Base-by-base conservation (phyloP, 129 eudicot species). In the Arctium lappa region DNA sequence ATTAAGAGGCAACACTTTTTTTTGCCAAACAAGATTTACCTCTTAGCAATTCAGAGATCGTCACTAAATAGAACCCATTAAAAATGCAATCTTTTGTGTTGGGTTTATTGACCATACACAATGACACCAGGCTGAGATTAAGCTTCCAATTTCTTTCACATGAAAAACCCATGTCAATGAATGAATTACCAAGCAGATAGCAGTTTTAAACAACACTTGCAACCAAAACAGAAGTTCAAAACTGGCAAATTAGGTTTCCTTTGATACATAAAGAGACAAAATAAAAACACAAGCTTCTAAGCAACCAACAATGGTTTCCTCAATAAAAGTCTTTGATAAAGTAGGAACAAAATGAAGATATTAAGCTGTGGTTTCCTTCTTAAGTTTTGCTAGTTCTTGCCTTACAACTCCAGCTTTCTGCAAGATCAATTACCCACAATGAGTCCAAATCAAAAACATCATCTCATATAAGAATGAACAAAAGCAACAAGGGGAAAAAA, bases 351-450 rank as follows among this genome's bases (percentile, higher is more conserved):
- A 83, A 78, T 36, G 36, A 42, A 56, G 32, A 53, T 27, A 29
- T 65, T 81, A 88, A 63, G 85, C 82, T 30, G 87, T 63, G 16
- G 80, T 85, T 62, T 84, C 85, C 89, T 88, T 88, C 79, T 88
- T 88, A 53, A 88, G 87, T 81, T 85, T 85, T 5, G 89, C 88
- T 2, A 88, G 78, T 22, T 88, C 91, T 78, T 85, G 89, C 91
- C 87, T 88, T 31, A 88, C 91, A 79, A 88, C 89, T 62, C 89
- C 91, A 74, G 89, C 91, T 73, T 85, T 88, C 91, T 85, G 89
- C 85, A 82, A 79, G 10, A 42, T 75, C 78, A 79, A 34, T 30
- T 36, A 70, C 29, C 36, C 38, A 4, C 48, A 46, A 37, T 69
- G 16, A 75, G 72, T 31, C 71, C 3, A 18, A 10, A 39, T 3